phyloP scores from a whole-genome alignment of 2,329 filamentous ascomycete species.

The Parafenestella ontariensis region DNA sequence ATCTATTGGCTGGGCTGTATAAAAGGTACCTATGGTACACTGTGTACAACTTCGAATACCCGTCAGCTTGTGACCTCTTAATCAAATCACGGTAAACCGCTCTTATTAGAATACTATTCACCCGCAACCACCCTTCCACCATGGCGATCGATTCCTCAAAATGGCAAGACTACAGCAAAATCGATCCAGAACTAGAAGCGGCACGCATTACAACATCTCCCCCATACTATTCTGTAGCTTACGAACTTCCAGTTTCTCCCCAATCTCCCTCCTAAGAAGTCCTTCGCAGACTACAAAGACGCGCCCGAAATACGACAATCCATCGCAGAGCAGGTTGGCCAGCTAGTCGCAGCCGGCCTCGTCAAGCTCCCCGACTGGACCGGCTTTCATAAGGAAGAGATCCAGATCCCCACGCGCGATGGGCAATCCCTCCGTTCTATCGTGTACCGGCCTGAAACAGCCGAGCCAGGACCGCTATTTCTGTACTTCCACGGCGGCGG shows the following conservation, averaged over 20 bases:
- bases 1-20: neutral
- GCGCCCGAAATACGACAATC: conserved; percentile 1
- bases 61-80: no score
- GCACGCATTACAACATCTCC: conserved; percentile 1
- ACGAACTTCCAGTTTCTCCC: conserved; percentile 10
- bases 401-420: conserved; percentile 20
- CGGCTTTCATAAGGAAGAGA: conserved; percentile 13
- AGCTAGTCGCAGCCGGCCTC: conserved; percentile 14
- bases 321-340: conserved; percentile 2
- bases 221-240: neutral
- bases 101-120: neutral
- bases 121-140: neutral
- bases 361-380: conserved; percentile 11
- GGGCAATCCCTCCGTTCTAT: conserved; percentile 12
- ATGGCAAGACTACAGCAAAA: conserved; percentile 13
- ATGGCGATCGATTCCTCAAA: conserved; percentile 2
- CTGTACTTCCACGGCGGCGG: conserved; percentile 31
- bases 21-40: neutral
- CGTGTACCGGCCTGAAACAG: conserved; percentile 8
- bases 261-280: conserved; percentile 8
- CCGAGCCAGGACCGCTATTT: conserved; percentile 16
- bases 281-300: conserved; percentile 11
- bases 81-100: neutral
- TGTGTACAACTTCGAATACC: no score
- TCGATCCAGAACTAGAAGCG: conserved; percentile 19